phyloP scores from a whole-genome alignment of 768 basidiomycete species.

The Boletus sp. region DNA sequence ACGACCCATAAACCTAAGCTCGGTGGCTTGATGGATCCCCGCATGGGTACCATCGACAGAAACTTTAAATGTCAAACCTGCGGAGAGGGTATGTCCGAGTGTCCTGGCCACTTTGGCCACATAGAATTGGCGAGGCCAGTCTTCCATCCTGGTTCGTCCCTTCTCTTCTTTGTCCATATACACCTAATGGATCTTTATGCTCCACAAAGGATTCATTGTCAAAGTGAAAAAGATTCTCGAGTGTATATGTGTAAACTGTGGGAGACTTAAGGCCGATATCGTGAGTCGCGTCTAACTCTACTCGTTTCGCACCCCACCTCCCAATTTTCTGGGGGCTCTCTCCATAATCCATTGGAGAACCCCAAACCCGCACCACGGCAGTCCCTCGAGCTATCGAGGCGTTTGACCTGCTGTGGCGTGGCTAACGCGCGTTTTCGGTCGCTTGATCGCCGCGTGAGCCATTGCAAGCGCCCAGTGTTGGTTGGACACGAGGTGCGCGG shows the following conservation, averaged over 20 bases:
- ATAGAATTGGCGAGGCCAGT: slow-evolving; percentile 97
- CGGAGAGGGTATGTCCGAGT: slow-evolving; percentile 99
- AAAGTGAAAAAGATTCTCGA: slow-evolving; percentile 99
- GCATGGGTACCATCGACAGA: slow-evolving; percentile 96
- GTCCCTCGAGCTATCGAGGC: slow-evolving; percentile 75
- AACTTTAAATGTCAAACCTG: slow-evolving; percentile 99
- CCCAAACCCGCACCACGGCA: slow-evolving; percentile 86
- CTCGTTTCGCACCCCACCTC: slow-evolving; percentile 91
- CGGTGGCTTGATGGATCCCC: slow-evolving; percentile 95
- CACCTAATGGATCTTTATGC: background rate
- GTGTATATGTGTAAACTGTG: slow-evolving; percentile 98
- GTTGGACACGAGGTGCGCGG: slow-evolving; percentile 89
- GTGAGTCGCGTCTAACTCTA: slow-evolving; percentile 85
- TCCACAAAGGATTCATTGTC: slow-evolving; percentile 77
- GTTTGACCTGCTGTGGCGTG: slow-evolving; percentile 78
- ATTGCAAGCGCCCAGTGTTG: slow-evolving; percentile 65
- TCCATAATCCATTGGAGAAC: slow-evolving; percentile 85
- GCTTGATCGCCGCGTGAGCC: slow-evolving; percentile 87
- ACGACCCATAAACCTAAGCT: slow-evolving; percentile 84
- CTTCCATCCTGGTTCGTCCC: slow-evolving; percentile 84
- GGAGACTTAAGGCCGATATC: slow-evolving; percentile 94
- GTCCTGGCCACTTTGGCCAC: slow-evolving; percentile 99
- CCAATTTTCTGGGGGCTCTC: slow-evolving; percentile 99
- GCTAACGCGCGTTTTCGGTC: slow-evolving; percentile 86
- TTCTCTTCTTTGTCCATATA: background rate